These are phyloP conservation scores for Sporothrix schenckii DNA, from an alignment of 2,329 filamentous ascomycete genomes.

Conservation along the genomic window DNA sequence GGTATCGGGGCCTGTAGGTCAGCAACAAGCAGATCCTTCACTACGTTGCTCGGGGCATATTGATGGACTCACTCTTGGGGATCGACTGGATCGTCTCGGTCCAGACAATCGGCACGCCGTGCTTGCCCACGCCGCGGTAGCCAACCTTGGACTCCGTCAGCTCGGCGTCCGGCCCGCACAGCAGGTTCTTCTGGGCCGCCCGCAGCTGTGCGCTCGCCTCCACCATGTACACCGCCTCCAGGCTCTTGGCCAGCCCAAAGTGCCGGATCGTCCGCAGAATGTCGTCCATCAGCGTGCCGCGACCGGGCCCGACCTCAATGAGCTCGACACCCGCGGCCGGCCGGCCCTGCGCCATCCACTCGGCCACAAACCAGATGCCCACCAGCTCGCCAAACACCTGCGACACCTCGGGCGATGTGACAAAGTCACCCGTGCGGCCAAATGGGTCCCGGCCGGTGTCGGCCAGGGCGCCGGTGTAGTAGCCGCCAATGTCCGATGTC, in stretches of 20 bases:
- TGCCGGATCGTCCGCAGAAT: conserved; percentile 86
- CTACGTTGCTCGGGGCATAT: too few species aligned
- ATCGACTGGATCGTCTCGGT: conserved; percentile 85
- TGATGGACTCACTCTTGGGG: conserved; percentile 59
- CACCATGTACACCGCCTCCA: conserved; percentile 90
- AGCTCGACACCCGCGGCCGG: conserved; percentile 76
- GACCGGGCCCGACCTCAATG: conserved; percentile 90
- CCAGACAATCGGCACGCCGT: conserved; percentile 81
- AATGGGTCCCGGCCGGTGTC: conserved; percentile 76
- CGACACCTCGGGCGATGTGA: conserved; percentile 96
- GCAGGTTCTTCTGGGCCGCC: conserved; percentile 73
- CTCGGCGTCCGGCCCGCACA: conserved; percentile 72
- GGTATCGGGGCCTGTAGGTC: conserved; percentile 60
- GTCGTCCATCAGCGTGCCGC: conserved; percentile 96
- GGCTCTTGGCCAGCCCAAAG: conserved; percentile 74
- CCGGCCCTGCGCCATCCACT: conserved; percentile 91
- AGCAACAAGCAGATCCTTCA: neutral
- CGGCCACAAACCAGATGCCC: conserved; percentile 91
- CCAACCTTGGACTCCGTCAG: conserved; percentile 74
- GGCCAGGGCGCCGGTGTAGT: conserved; percentile 79
- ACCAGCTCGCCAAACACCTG: conserved; percentile 95
- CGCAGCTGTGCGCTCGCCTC: conserved; percentile 86
- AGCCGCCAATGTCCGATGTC: conserved; percentile 85
- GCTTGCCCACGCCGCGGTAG: conserved; percentile 73
- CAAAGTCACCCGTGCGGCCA: conserved; percentile 89